Percentiles rank a stretch among this genome's conserved stretches.
Evolutionary conservation across 129 eudicot genomes (phyloP).

Genomic region (Centella asiatica): DNA sequence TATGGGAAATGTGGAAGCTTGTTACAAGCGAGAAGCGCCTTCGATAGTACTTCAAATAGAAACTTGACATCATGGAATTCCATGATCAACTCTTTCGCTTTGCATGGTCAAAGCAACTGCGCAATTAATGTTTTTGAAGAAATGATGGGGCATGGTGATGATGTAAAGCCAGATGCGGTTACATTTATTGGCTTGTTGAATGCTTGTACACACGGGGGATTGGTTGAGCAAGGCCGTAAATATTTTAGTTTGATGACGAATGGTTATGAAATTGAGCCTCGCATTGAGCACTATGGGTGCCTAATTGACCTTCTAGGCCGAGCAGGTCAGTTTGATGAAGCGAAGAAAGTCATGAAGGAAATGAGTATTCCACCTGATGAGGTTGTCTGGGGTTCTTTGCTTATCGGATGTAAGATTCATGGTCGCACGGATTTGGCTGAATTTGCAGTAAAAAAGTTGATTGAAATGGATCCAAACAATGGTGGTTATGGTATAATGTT

Average conservation of each 20-base stretch:
- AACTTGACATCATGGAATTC: conserved; percentile 68
- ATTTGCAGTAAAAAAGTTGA: conserved; percentile 53
- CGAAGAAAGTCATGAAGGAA: conserved; percentile 45
- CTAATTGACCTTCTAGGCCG: conserved; percentile 67
- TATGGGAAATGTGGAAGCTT: conserved; percentile 86
- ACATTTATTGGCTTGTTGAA: conserved; percentile 63
- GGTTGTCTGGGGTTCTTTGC: conserved; percentile 81
- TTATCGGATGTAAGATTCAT: conserved; percentile 74
- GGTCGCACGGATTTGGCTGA: conserved; percentile 65
- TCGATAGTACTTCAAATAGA: conserved; percentile 28
- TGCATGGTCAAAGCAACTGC: conserved; percentile 49
- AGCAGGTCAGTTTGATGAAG: conserved; percentile 60
- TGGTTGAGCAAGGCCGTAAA: conserved; percentile 49
- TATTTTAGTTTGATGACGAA: conserved; percentile 50
- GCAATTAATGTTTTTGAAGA: conserved; percentile 50
- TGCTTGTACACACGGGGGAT: conserved; percentile 84
- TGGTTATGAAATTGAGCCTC: conserved; percentile 51
- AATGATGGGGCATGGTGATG: conserved; percentile 27
- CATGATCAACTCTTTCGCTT: conserved; percentile 54
- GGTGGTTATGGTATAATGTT: conserved; percentile 70
- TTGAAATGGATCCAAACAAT: conserved; percentile 52
- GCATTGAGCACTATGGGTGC: conserved; percentile 73
- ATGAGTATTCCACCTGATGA: conserved; percentile 71
- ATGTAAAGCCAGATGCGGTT: conserved; percentile 47
- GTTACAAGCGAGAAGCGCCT: conserved; percentile 41